Evolutionary conservation across 768 basidiomycete species (phyloP).

Genomic region (Russula olivacea): DNA sequence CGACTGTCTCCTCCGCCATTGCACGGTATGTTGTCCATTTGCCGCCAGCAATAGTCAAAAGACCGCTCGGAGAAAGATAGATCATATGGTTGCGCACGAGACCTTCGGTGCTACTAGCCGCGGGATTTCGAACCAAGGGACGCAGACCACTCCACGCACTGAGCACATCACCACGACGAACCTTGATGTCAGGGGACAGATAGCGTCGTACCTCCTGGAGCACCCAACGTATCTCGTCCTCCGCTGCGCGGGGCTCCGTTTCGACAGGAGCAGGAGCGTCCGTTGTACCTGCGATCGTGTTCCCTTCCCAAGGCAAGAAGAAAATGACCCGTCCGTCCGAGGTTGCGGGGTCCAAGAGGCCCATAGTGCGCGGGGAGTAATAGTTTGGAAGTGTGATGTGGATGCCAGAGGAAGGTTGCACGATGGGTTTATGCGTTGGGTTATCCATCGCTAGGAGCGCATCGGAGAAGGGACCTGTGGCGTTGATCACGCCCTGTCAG

Average conservation of each 20-base stretch:
- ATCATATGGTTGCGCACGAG: conserved; percentile 94
- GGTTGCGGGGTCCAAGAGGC: conserved; percentile 89
- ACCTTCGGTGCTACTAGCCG: conserved; percentile 69
- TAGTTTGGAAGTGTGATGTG: conserved; percentile 98
- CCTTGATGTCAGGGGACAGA: conserved; percentile 86
- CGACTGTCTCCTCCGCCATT: conserved; percentile 95
- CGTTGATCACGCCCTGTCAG: conserved; percentile 82
- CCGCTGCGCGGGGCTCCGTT: conserved; percentile 71
- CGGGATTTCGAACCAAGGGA: conserved; percentile 82
- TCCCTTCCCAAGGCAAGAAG: conserved; percentile 98
- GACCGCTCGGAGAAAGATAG: conserved; percentile 67
- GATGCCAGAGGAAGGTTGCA: conserved; percentile 86
- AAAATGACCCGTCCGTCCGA: conserved; percentile 97
- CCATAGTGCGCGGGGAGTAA: conserved; percentile 93
- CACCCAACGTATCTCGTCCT: conserved; percentile 97
- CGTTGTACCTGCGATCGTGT: conserved; percentile 95
- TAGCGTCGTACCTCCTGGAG: conserved; percentile 89
- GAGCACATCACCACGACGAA: conserved; percentile 89
- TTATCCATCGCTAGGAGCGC: conserved; percentile 77
- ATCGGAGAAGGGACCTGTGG: conserved; percentile 93
- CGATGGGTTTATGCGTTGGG: conserved; percentile 73
- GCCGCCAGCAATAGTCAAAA: conserved; percentile 93
- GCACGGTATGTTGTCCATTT: conserved; percentile 98
- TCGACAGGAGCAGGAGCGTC: conserved; percentile 73
- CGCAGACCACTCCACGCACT: conserved; percentile 93